Percentiles rank a stretch among this genome's conserved stretches.
Evolutionary conservation across 1,139 yeast species (phyloP).

Genomic region (Hanseniaspora sp.): DNA sequence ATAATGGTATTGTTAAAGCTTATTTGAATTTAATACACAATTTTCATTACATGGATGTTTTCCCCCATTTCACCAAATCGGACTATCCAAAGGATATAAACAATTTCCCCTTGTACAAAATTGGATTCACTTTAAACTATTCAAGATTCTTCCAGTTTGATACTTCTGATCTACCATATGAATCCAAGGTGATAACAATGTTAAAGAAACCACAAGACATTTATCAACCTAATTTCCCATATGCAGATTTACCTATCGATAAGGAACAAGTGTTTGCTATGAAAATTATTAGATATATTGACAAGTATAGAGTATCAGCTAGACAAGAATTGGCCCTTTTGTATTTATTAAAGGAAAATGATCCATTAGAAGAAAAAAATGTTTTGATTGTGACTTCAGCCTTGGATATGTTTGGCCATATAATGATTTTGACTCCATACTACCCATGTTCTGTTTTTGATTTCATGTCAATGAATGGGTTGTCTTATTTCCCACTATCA

Average conservation of each 20-base stretch:
- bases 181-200: slow-evolving; percentile 1
- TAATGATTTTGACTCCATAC: slow-evolving; percentile 84
- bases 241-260: slow-evolving; percentile 29
- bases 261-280: slow-evolving; percentile 67
- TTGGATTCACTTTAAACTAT: neutral
- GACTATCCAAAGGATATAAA: neutral
- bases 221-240: slow-evolving; percentile 17
- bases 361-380: slow-evolving; percentile 31
- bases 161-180: slow-evolving; percentile 4
- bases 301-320: slow-evolving; percentile 75
- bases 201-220: neutral
- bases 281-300: slow-evolving; percentile 74
- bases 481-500: slow-evolving; percentile 62
- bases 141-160: slow-evolving; percentile 4
- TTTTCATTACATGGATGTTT: neutral
- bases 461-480: slow-evolving; percentile 65
- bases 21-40: slow-evolving; percentile 9
- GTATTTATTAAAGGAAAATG: slow-evolving; percentile 59
- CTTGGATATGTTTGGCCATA: slow-evolving; percentile 87
- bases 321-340: slow-evolving; percentile 68
- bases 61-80: slow-evolving; percentile 1
- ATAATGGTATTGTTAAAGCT: slow-evolving; percentile 10
- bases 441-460: slow-evolving; percentile 79
- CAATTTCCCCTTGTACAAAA: neutral
- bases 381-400: slow-evolving; percentile 41